phyloP scores from a whole-genome alignment of 768 basidiomycete genomes.

The Heimioporus sp. region DNA sequence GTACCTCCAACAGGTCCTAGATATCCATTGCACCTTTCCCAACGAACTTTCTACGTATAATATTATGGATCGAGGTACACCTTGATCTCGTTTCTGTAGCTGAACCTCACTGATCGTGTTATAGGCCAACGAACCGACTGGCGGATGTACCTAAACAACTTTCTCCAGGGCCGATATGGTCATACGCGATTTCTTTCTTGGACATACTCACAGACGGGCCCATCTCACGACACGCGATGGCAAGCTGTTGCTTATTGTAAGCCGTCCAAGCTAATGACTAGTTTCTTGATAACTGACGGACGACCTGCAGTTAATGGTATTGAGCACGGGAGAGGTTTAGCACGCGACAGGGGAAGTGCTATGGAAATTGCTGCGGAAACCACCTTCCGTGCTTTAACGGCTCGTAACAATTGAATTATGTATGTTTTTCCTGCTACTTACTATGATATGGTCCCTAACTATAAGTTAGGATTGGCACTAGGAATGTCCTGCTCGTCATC shows the following conservation, averaged over 20 bases:
- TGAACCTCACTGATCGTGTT: conserved; percentile 2
- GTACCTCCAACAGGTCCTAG: conserved; percentile 7
- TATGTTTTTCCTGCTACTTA: neutral
- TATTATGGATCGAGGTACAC: conserved; percentile 15
- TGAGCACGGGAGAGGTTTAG: conserved; percentile 26
- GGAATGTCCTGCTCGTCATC: neutral
- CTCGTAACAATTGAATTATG: conserved; percentile 16
- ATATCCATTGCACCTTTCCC: conserved; percentile 1
- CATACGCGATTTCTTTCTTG: conserved; percentile 27
- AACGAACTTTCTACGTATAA: too few relatives aligned
- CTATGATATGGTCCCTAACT: neutral
- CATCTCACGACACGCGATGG: conserved; percentile 26
- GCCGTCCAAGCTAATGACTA: neutral
- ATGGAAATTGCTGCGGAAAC: conserved; percentile 31
- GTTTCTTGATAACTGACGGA: neutral
- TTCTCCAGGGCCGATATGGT: conserved; percentile 30
- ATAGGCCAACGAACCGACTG: conserved; percentile 24
- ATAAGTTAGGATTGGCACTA: neutral
- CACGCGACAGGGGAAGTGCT: conserved; percentile 26
- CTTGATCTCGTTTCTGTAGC: neutral
- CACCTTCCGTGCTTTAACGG: conserved; percentile 22
- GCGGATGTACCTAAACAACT: conserved; percentile 31
- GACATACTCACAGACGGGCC: conserved; percentile 17
- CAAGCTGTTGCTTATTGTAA: conserved; percentile 25
- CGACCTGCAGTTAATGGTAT: conserved; percentile 20